Conservation (phyloP, 805 yeast genomes). For the Suhomyces faveliae region DNA sequence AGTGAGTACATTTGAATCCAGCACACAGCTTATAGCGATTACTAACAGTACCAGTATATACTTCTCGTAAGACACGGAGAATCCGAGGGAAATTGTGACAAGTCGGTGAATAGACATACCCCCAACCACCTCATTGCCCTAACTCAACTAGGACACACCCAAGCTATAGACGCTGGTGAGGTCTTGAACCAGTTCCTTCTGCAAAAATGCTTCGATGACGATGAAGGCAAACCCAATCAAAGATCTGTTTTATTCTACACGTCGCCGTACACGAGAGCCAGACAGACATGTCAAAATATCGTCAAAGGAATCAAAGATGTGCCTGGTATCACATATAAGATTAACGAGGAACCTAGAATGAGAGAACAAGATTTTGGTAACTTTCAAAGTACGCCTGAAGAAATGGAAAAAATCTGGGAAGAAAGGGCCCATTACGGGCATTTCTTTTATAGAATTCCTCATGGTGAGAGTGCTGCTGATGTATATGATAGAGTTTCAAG, state of each 20-base stretch:
- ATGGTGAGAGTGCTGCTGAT: constrained; percentile 95
- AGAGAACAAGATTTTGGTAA: constrained; percentile 96
- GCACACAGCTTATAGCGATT: not conserved
- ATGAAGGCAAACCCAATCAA: constrained; percentile 15
- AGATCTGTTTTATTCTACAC: constrained; percentile 69
- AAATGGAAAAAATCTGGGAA: constrained; percentile 78
- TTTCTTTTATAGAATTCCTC: constrained; percentile 80
- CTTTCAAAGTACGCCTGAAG: constrained; percentile 73
- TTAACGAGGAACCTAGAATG: constrained; percentile 86
- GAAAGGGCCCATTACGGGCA: constrained; percentile 84
- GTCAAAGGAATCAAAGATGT: constrained; percentile 53
- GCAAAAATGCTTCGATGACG: constrained; percentile 33
- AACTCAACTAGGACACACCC: constrained; percentile 67
- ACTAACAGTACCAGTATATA: constrained; percentile 47
- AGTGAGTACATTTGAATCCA: constrained; percentile 19
- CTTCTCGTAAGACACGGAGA: constrained; percentile 89
- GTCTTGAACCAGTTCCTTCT: constrained; percentile 42
- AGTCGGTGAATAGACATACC: constrained; percentile 68
- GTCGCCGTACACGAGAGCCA: constrained; percentile 80
- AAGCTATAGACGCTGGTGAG: constrained; percentile 60
- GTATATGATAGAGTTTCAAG: constrained; percentile 90
- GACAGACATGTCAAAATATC: constrained; percentile 78
- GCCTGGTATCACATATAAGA: constrained; percentile 45
- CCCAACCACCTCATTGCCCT: constrained; percentile 81
- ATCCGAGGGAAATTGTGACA: constrained; percentile 86